Evolutionary conservation across 768 basidiomycete genomes (phyloP), one percentile per base, ranked within the genome.

Genomic region (Polyporus arcularius): DNA sequence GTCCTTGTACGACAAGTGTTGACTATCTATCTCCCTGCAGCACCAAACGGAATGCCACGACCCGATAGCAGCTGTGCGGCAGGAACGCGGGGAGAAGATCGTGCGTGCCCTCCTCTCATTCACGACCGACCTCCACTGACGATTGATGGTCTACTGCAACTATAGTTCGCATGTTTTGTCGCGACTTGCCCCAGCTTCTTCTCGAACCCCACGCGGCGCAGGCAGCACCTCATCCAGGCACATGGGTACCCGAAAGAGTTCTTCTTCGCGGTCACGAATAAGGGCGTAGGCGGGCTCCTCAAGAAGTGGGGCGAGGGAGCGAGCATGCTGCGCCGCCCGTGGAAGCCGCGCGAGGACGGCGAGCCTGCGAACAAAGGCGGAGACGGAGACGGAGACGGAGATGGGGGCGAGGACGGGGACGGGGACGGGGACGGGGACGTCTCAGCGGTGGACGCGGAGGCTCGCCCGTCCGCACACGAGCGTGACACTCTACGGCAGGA

Each of bases 241-340:
- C 94, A 96, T 67, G 84, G 81, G 53, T 96, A 89, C 70, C 93
- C 94, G 4, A 92, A 92, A 70, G 85, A 94, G 68, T 96, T 89
- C 73, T 96, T 93, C 74, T 96, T 96, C 71, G 85, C 90, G 18
- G 88, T 96, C 18, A 94, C 92, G 15, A 95, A 95, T 74, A 94
- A 91, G 70, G 94, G 94, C 21, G 85, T 94, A 12, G 92, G 92
- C 12, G 90, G 88, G 4, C 75, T 94, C 16, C 72, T 94, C 57
- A 83, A 85, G 71, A 83, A 78, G 68, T 94, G 91, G 90, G 92
- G 92, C 10, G 89, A 90, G 60, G 92, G 92, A 6, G 92, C 84
- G 4, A 92, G 89, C 65, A 79, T 94, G 76, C 78, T 94, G 55
- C 80, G 92, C 41, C 83, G 83, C 11, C 77, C 82, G 57, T 94